phyloP scores from a whole-genome alignment of 257 asterid genomes.

The Lavandula angustifolia region DNA sequence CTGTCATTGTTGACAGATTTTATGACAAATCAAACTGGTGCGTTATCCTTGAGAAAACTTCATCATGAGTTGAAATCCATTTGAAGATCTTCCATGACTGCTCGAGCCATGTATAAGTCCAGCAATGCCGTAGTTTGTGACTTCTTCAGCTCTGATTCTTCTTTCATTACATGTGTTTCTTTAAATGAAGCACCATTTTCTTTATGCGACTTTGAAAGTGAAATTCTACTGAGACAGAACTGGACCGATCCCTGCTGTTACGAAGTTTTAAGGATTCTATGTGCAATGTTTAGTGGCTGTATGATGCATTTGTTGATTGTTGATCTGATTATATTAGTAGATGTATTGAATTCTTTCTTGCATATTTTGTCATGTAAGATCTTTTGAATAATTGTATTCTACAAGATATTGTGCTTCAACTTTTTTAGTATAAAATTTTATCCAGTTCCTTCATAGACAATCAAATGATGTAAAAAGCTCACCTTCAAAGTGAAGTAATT shows the following conservation, averaged over 20 bases:
- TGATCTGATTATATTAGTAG: too few relatives aligned
- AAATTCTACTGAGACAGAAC: not conserved
- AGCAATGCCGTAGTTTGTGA: slow-evolving; percentile 20
- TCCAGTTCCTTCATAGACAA: too few relatives aligned
- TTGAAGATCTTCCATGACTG: not conserved
- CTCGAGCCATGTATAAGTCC: not conserved
- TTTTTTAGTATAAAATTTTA: too few relatives aligned
- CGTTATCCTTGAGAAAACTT: slow-evolving; percentile 81
- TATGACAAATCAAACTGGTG: slow-evolving; percentile 97
- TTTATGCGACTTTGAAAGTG: not conserved
- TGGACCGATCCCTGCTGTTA: not conserved
- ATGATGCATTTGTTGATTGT: slow-evolving; percentile 22
- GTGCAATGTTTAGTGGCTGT: not conserved
- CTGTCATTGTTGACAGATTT: slow-evolving; percentile 74
- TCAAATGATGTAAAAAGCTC: not conserved
- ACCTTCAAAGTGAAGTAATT: slow-evolving; percentile 32
- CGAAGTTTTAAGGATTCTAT: not conserved
- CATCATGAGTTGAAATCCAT: slow-evolving; percentile 26
- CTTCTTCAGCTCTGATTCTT: slow-evolving; percentile 3
- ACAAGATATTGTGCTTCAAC: too few relatives aligned
- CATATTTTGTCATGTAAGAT: too few relatives aligned
- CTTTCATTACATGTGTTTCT: slow-evolving; percentile 3
- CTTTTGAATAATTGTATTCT: too few relatives aligned
- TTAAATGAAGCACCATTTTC: slow-evolving; percentile 8
- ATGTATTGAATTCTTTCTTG: too few relatives aligned